Percentiles rank a stretch among this genome's conserved stretches.
Conservation (phyloP, 1,284 basidiomycete species). For the Coniferiporia weirii region DNA sequence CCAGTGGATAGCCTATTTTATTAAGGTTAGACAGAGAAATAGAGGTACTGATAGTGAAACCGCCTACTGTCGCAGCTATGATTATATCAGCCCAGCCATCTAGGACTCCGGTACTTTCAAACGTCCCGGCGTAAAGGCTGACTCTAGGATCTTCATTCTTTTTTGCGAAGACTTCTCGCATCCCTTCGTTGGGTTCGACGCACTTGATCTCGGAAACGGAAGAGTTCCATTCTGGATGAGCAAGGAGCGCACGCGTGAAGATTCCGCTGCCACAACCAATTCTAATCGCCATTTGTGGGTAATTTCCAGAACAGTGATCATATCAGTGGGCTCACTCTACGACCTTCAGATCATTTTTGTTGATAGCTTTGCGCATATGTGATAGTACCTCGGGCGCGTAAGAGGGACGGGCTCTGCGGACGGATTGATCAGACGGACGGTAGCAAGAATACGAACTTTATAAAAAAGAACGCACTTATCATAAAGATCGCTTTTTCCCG, state of each 20-base stretch:
- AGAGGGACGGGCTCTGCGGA: conserved; percentile 22
- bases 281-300: conserved; percentile 29
- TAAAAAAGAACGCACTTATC: conserved; percentile 20
- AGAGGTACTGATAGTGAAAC: neutral
- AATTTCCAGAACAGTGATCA: neutral
- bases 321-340: conserved; percentile 22
- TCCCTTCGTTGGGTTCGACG: conserved; percentile 68
- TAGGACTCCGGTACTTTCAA: conserved; percentile 50
- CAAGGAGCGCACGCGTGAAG: conserved; percentile 70
- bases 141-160: conserved; percentile 47
- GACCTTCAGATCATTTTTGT: conserved; percentile 20
- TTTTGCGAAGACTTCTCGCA: conserved; percentile 58
- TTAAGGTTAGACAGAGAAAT: neutral
- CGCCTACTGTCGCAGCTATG: conserved; percentile 63
- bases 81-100: conserved; percentile 72
- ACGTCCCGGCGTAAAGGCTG: conserved; percentile 53
- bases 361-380: conserved; percentile 20
- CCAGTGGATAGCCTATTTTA: neutral
- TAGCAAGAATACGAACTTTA: neutral
- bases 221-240: conserved; percentile 49
- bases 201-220: conserved; percentile 50
- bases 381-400: conserved; percentile 24
- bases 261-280: conserved; percentile 73
- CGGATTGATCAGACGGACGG: neutral
- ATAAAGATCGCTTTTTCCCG: conserved; percentile 27